These are phyloP conservation scores for Trichophyton benhamiae DNA, from an alignment of 2,329 filamentous ascomycete species.

Conservation along the genomic window DNA sequence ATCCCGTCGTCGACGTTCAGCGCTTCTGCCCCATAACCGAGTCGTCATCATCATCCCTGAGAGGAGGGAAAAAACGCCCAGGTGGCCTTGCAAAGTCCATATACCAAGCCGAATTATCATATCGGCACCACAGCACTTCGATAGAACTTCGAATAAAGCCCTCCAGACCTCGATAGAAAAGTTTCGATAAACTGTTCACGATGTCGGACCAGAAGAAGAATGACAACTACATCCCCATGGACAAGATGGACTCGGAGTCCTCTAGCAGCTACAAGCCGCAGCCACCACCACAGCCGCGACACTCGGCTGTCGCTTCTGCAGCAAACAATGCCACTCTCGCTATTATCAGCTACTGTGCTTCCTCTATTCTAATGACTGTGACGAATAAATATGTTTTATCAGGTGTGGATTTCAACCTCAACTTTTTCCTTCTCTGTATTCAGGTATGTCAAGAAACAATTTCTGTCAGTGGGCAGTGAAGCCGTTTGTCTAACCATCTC, in stretches of 20 bases:
- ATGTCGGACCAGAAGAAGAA: slow-evolving; percentile 90
- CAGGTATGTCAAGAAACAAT: slow-evolving; percentile 52
- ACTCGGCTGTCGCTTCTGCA: slow-evolving; percentile 34
- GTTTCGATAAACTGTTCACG: slow-evolving; percentile 17
- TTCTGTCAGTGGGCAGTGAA: neutral
- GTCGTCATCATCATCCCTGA: slow-evolving; percentile 3
- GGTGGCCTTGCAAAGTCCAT: neutral
- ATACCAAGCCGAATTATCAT: neutral
- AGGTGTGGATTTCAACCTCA: slow-evolving; percentile 82
- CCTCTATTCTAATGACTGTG: slow-evolving; percentile 99
- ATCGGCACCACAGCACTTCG: neutral
- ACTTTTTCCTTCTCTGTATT: slow-evolving; percentile 84
- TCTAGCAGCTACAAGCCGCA: slow-evolving; percentile 36
- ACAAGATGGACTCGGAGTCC: slow-evolving; percentile 43
- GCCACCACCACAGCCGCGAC: slow-evolving; percentile 27
- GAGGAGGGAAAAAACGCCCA: neutral
- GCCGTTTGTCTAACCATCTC: neutral
- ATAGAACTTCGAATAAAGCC: neutral
- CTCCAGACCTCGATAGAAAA: neutral
- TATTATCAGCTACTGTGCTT: slow-evolving; percentile 79
- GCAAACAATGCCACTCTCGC: slow-evolving; percentile 68
- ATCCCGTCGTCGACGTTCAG: neutral
- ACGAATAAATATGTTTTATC: slow-evolving; percentile 98
- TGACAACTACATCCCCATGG: slow-evolving; percentile 62
- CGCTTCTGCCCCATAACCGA: neutral